Conservation (phyloP, 768 basidiomycete genomes). For the Lactifluus subvellereus region DNA sequence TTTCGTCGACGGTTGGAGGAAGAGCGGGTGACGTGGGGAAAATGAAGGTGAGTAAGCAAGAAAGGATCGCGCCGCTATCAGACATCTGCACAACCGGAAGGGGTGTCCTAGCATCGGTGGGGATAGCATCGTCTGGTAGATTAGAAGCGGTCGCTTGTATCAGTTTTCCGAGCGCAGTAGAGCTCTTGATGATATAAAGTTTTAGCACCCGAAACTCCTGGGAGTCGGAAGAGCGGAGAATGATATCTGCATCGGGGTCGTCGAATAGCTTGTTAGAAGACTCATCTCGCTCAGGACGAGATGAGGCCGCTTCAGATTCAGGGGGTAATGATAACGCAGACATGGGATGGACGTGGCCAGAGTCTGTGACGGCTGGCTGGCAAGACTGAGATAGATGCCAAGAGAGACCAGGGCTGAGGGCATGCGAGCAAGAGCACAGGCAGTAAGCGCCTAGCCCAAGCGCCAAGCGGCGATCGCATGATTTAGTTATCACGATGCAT, state of each 20-base stretch:
- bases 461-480: no score
- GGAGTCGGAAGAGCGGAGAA: conserved; percentile 1
- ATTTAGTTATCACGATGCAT: no score
- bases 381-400: background rate
- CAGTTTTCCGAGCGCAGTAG: background rate
- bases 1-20: background rate
- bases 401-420: background rate
- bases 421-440: background rate
- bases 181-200: background rate
- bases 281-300: background rate
- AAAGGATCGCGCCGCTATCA: background rate
- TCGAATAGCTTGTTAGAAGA: background rate
- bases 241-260: background rate
- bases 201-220: background rate
- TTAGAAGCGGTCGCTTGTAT: background rate
- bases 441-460: no score
- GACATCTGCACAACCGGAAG: background rate
- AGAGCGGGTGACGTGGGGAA: background rate
- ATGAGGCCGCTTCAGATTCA: background rate
- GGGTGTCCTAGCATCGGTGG: background rate
- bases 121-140: background rate
- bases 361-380: background rate
- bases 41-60: background rate
- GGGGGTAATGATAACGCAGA: background rate
- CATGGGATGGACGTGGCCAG: background rate